phyloP scores from a whole-genome alignment of 1,139 yeast species.

The Saccharomyces hybrid region DNA sequence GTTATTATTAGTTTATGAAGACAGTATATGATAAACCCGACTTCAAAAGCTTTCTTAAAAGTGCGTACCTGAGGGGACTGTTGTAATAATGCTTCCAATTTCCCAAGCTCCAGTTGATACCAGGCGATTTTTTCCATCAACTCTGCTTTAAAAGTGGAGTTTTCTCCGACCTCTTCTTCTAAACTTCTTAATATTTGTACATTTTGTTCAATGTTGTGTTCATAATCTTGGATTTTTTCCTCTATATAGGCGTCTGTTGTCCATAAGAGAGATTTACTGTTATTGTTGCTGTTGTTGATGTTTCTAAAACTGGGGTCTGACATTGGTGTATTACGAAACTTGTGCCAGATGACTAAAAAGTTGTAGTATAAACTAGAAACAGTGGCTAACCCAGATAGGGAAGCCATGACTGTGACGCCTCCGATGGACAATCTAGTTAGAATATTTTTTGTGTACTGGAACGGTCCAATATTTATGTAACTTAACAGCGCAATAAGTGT shows the following conservation, averaged over 20 bases:
- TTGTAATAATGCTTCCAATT: conserved; percentile 15
- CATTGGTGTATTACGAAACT: background rate
- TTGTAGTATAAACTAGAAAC: conserved; percentile 55
- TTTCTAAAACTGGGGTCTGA: background rate
- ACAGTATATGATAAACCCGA: conserved; percentile 26
- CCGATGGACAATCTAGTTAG: conserved; percentile 58
- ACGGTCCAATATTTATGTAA: conserved; percentile 25
- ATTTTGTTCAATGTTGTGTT: conserved; percentile 15
- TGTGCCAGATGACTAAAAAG: conserved; percentile 10
- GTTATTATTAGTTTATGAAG: conserved; percentile 23
- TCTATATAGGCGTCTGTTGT: conserved; percentile 16
- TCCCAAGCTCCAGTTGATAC: conserved; percentile 23
- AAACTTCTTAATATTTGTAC: conserved; percentile 13
- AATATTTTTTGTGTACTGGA: conserved; percentile 35
- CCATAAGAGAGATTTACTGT: conserved; percentile 20
- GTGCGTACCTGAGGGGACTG: conserved; percentile 15
- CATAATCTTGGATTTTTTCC: conserved; percentile 16
- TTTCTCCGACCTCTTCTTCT: conserved; percentile 12
- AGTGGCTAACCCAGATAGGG: conserved; percentile 68
- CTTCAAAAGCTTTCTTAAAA: conserved; percentile 18
- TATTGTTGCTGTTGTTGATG: conserved; percentile 5
- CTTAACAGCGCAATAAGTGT: conserved; percentile 16
- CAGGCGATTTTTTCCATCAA: conserved; percentile 24
- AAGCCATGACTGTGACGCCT: conserved; percentile 67
- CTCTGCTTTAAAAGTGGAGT: conserved; percentile 12